Evolutionary conservation across 345 rosid genomes (phyloP).

Genomic region (Lumnitzera racemosa): DNA sequence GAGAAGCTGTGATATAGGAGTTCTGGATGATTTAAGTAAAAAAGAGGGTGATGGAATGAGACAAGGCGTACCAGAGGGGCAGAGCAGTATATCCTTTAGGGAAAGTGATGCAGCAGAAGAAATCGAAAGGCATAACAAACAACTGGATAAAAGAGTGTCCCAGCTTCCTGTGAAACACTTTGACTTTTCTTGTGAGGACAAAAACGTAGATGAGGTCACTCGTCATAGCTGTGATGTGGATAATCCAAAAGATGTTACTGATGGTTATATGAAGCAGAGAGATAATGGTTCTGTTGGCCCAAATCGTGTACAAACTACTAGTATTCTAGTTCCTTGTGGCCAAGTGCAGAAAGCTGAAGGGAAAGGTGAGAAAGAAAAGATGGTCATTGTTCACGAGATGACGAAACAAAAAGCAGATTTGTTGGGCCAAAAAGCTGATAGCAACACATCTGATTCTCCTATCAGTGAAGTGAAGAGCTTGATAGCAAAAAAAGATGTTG

Average conservation of each 20-base stretch:
- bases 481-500: constrained; percentile 22
- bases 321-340: constrained; percentile 8
- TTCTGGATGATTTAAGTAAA: constrained; percentile 17
- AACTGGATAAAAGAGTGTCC: constrained; percentile 34
- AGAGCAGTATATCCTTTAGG: constrained; percentile 27
- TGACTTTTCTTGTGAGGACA: constrained; percentile 64
- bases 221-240: constrained; percentile 14
- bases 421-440: constrained; percentile 23
- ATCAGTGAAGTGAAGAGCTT: constrained; percentile 25
- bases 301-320: constrained; percentile 8
- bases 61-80: constrained; percentile 33
- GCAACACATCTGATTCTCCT: constrained; percentile 23
- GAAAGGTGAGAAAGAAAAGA: constrained; percentile 22
- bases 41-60: constrained; percentile 24
- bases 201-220: constrained; percentile 28
- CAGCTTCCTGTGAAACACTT: constrained; percentile 82
- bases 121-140: constrained; percentile 28
- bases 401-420: constrained; percentile 19
- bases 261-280: constrained; percentile 25
- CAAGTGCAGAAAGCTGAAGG: constrained; percentile 21
- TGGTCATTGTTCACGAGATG: constrained; percentile 12
- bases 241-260: constrained; percentile 12
- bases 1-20: constrained; percentile 15
- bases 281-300: constrained; percentile 15
- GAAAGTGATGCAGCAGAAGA: constrained; percentile 27